Evolutionary conservation across 2,329 filamentous ascomycete genomes (phyloP).

Genomic region (Trichoderma citrinoviride): DNA sequence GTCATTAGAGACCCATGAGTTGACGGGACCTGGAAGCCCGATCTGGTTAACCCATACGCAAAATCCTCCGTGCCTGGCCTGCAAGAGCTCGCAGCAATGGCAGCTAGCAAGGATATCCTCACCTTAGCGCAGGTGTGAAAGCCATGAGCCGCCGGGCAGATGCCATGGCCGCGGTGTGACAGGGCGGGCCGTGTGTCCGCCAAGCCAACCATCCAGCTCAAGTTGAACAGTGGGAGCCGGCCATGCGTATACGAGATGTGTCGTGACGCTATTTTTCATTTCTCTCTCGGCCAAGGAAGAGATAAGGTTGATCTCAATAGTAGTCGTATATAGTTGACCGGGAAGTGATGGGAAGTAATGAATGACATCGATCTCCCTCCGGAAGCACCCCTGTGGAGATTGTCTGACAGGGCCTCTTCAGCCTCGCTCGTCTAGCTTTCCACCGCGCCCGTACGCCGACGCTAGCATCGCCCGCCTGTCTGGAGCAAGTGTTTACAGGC

Average conservation of each 20-base stretch:
- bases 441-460: background rate
- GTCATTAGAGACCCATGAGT: background rate
- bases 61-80: background rate
- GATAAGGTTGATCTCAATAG: slow-evolving; percentile 6
- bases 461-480: background rate
- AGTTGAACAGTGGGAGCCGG: background rate
- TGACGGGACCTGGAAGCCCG: background rate
- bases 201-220: slow-evolving; percentile 2
- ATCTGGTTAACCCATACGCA: background rate
- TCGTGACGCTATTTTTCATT: background rate
- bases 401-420: slow-evolving; percentile 6
- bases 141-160: background rate
- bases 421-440: slow-evolving; percentile 1
- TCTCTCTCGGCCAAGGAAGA: background rate
- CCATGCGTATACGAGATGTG: background rate
- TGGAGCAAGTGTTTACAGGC: background rate
- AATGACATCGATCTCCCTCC: slow-evolving; percentile 9
- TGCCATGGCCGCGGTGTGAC: slow-evolving; percentile 3
- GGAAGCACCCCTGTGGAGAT: background rate
- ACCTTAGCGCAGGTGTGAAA: slow-evolving; percentile 13
- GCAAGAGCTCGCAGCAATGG: background rate
- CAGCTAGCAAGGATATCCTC: slow-evolving; percentile 1
- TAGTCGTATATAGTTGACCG: background rate
- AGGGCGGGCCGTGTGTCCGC: slow-evolving; percentile 4
- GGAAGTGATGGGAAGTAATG: background rate